Evolutionary conservation across 306 rosid genomes (phyloP), one percentile per base, ranked within the genome.

Genomic region (barrel medic (Medicago truncatula)): DNA sequence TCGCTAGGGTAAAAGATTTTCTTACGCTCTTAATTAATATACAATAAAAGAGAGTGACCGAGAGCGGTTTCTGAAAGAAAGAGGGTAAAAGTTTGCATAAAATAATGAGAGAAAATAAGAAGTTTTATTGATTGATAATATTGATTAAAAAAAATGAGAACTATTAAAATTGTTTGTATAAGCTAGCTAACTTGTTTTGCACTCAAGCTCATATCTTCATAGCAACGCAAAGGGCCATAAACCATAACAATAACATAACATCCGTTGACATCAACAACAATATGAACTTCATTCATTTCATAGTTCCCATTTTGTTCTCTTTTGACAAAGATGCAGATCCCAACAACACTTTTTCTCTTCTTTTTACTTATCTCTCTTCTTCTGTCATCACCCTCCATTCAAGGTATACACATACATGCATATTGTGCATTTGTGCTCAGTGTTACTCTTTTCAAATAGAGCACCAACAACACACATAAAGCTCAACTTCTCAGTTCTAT

Each of bases 151-250:
- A 31, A 4, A 31, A 31, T 31, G 36, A 31, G 6, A 31, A 31
- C 36, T 31, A 31, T 4, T 47, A 15, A 13, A 47, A 6, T 13
- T 15, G 39, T 5, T 40, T 72, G 53, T 9, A 54, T 31, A 39
- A 60, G 47, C 67, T 67, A 54, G n/a, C 67, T 76, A 39, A 39
- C 43, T 39, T 76, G 59, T 23, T 20, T 57, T 70, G 63, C 71
- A 78, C 76, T 41, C 16, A 58, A 77, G 53, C 43, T 47, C 9
- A 46, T 70, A 21, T 17, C 81, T 70, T 78, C 56, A 10, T 7
- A 47, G 9, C 28, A 78, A 70, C 76, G 81, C 71, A 78, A 78
- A 70, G 81, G 38, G 76, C 15, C 81, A 68, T 3, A 31, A 31
- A 31, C 36, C 36, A 31, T 38, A 39, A 18, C 53, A 11, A 47